These are phyloP conservation scores for Nevesoporus exiguus DNA, from an alignment of 768 basidiomycete species.

Conservation along the genomic window DNA sequence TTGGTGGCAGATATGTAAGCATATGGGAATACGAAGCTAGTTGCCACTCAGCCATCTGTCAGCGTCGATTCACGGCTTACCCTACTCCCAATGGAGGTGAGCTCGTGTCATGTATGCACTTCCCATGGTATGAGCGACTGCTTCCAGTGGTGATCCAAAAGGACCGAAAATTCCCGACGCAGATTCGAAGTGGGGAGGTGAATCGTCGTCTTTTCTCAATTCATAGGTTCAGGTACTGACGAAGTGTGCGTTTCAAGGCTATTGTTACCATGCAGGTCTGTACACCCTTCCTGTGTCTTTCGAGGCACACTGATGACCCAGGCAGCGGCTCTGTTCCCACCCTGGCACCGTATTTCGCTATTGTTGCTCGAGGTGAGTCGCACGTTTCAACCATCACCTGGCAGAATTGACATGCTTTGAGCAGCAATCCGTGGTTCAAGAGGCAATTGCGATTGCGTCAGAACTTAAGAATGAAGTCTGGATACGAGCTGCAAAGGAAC, in stretches of 20 bases:
- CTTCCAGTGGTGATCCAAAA: conserved; percentile 15
- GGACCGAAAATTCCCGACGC: conserved; percentile 5
- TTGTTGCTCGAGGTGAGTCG: conserved; percentile 13
- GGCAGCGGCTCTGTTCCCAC: conserved; percentile 20
- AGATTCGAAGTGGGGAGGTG: conserved; percentile 11
- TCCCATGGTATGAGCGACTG: not conserved
- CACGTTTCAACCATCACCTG: not conserved
- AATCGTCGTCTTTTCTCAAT: not conserved
- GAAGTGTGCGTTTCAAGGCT: conserved; percentile 7
- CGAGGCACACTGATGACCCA: not conserved
- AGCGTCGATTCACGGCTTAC: conserved; percentile 19
- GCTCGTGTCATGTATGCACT: not conserved
- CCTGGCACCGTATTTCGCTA: conserved; percentile 18
- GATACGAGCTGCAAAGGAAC: conserved; percentile 8
- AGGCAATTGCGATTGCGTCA: conserved; percentile 14
- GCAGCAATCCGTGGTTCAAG: conserved; percentile 18
- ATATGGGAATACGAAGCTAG: not conserved
- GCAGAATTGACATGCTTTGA: no score
- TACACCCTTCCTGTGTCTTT: not conserved
- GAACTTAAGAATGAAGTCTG: conserved; percentile 3
- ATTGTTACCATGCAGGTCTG: conserved; percentile 20
- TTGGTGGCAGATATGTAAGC: conserved; percentile 20
- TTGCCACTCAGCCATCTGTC: not conserved
- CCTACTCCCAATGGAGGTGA: no score
- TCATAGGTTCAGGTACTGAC: not conserved